Evolutionary conservation across 345 rosid genomes (phyloP).

Genomic region (Hypericum perforatum): DNA sequence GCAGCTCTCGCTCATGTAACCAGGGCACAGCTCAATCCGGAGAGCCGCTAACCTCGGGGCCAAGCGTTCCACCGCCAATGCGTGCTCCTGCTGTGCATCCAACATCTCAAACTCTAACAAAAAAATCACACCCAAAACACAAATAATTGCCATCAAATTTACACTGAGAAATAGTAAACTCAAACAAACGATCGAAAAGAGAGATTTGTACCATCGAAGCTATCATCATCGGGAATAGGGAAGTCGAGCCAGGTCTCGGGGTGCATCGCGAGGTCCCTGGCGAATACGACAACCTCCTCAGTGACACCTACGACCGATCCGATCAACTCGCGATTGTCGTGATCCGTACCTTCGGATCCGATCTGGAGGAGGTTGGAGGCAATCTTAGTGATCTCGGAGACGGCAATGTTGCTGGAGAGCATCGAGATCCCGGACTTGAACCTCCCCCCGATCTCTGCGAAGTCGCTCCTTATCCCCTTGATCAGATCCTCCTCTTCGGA

Average conservation of each 20-base stretch:
- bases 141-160: background rate
- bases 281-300: conserved; percentile 72
- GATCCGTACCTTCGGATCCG: conserved; percentile 35
- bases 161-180: too few species aligned
- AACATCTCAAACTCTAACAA: conserved; percentile 79
- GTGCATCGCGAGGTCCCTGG: conserved; percentile 78
- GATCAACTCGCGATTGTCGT: conserved; percentile 30
- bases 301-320: conserved; percentile 59
- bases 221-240: conserved; percentile 54
- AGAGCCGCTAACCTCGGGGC: conserved; percentile 75
- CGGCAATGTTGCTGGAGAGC: conserved; percentile 46
- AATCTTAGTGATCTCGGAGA: conserved; percentile 59
- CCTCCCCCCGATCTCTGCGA: conserved; percentile 58
- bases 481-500: conserved; percentile 35
- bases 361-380: conserved; percentile 47
- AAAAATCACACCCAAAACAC: background rate
- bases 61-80: conserved; percentile 72
- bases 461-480: conserved; percentile 52
- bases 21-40: conserved; percentile 83
- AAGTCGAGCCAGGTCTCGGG: conserved; percentile 95
- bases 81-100: conserved; percentile 90
- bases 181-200: background rate
- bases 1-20: conserved; percentile 76
- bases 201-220: conserved; percentile 49
- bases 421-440: conserved; percentile 57